Evolutionary conservation across 257 asterid species (phyloP), one percentile per base, ranked within the genome.

Genomic region (Salvia hispanica): DNA sequence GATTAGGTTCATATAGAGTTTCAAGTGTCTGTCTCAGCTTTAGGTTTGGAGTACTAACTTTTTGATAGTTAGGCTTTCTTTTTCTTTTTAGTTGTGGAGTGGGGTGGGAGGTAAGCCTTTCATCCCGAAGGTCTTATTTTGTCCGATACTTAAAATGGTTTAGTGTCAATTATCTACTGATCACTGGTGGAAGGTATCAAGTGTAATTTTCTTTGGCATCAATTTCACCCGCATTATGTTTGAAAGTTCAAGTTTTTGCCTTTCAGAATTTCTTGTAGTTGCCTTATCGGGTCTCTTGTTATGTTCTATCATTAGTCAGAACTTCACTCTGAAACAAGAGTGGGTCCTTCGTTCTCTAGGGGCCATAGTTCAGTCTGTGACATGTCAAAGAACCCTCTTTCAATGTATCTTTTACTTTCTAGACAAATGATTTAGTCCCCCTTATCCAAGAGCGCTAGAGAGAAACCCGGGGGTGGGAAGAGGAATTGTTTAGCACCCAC

Each of bases 171-270:
- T 25, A 25, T 25, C 31, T 25, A 25, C 31, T 25, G 31, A 25
- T 25, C 31, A 25, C 31, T 25, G 31, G 31, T 25, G 31, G 31
- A 25, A 25, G 31, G 2, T 25, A 25, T 25, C 31, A 2, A 2
- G 31, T 25, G 31, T 25, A 25, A 25, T 25, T 25, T 25, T 25
- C 31, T 25, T 25, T 25, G 31, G 31, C 31, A 25, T 25, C 31
- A 25, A 25, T 25, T 25, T 25, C 31, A 25, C 31, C 31, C 31
- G 2, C 31, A 25, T 25, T 25, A 25, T 25, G 37, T 45, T 25
- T 60, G 9, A 53, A 44, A 15, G 56, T 42, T n/a, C 66, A 46
- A 54, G 36, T 34, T 55, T 21, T 13, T 9, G 42, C 71, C 34
- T 39, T 44, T 54, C 66, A 12, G 10, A 64, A 25, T 53, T 25